These are phyloP conservation scores for Pseudogymnoascus sp. DNA, from an alignment of 2,329 filamentous ascomycete species.

Conservation along the genomic window DNA sequence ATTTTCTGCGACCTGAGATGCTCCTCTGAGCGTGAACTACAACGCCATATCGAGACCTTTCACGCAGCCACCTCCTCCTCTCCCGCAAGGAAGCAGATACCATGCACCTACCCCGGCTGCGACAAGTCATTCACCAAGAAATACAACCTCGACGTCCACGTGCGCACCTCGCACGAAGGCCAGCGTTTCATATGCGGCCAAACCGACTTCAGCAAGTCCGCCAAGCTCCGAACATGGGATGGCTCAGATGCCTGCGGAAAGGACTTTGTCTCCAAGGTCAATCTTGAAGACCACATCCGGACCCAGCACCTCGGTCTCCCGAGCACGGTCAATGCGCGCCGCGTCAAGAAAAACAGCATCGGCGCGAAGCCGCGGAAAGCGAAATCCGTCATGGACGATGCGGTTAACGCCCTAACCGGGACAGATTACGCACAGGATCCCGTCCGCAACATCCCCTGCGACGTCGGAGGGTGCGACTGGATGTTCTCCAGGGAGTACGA, in stretches of 20 bases:
- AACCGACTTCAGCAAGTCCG: slow-evolving; percentile 50
- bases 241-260: slow-evolving; percentile 64
- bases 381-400: slow-evolving; percentile 16
- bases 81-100: slow-evolving; percentile 49
- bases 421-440: slow-evolving; percentile 44
- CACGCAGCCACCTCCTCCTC: slow-evolving; percentile 48
- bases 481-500: slow-evolving; percentile 52
- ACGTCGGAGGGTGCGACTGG: slow-evolving; percentile 42
- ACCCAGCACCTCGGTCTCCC: slow-evolving; percentile 67
- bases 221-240: slow-evolving; percentile 57
- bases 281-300: slow-evolving; percentile 76
- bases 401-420: slow-evolving; percentile 46
- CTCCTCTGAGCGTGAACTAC: slow-evolving; percentile 58
- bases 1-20: slow-evolving; percentile 65
- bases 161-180: slow-evolving; percentile 70
- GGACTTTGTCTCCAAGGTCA: slow-evolving; percentile 68
- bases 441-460: slow-evolving; percentile 42
- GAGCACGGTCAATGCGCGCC: slow-evolving; percentile 32
- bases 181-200: slow-evolving; percentile 73
- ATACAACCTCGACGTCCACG: slow-evolving; percentile 75
- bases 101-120: slow-evolving; percentile 63
- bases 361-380: slow-evolving; percentile 15
- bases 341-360: slow-evolving; percentile 33
- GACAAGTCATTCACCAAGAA: slow-evolving; percentile 71
- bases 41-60: slow-evolving; percentile 69